Evolutionary conservation across 208 protist genomes (phyloP).

Genomic region (Trypanosoma avium): DNA sequence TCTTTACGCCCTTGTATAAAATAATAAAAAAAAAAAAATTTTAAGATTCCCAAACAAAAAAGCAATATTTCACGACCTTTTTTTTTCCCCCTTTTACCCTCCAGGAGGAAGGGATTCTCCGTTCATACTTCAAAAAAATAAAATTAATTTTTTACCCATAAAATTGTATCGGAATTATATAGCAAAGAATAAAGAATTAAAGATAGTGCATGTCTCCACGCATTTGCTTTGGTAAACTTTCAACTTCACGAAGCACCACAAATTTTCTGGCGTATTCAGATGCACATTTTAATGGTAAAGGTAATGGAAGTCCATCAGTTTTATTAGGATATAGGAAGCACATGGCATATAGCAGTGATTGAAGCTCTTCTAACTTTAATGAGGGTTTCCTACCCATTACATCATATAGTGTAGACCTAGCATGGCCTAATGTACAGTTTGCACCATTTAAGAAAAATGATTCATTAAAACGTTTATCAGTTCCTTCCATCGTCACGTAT

Average conservation of each 20-base stretch:
- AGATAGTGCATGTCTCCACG: slow-evolving; percentile 61
- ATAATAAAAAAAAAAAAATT: background rate
- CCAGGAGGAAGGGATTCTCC: too few species aligned
- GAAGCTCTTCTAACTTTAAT: slow-evolving; percentile 32
- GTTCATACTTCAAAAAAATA: too few species aligned
- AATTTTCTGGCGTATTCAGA: slow-evolving; percentile 59
- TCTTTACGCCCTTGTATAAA: background rate
- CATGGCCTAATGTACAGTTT: slow-evolving; percentile 58
- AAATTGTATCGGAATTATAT: slow-evolving; percentile 4
- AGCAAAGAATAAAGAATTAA: slow-evolving; percentile 4
- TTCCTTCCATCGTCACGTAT: slow-evolving; percentile 35
- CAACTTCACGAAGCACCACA: slow-evolving; percentile 25
- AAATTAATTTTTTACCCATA: slow-evolving; percentile 16
- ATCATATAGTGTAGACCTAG: slow-evolving; percentile 43
- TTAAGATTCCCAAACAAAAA: background rate
- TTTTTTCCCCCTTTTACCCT: slow-evolving; percentile 10
- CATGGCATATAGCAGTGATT: slow-evolving; percentile 44
- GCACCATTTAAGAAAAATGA: slow-evolving; percentile 49
- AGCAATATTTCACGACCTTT: background rate
- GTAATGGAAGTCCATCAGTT: slow-evolving; percentile 53
- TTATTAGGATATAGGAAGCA: slow-evolving; percentile 74
- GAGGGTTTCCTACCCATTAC: slow-evolving; percentile 25
- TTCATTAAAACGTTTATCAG: slow-evolving; percentile 30
- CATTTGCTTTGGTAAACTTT: slow-evolving; percentile 29
- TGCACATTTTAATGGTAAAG: slow-evolving; percentile 63